These are phyloP conservation scores for Citrus maxima DNA, from an alignment of 345 rosid species.

Conservation along the genomic window DNA sequence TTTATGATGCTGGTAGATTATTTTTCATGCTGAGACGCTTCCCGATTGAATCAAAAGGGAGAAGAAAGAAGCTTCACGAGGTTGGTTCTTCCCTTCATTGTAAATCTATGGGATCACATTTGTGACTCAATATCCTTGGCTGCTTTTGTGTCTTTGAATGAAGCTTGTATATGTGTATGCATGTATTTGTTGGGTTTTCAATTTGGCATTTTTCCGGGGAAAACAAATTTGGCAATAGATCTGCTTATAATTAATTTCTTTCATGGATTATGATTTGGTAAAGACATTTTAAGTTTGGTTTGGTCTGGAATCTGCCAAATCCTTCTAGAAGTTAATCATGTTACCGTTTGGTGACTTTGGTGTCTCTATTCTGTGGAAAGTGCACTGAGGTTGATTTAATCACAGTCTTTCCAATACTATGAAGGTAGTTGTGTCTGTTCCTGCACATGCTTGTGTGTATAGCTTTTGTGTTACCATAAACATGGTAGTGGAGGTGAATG, in stretches of 20 bases:
- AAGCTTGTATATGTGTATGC: neutral
- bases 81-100: constrained; percentile 30
- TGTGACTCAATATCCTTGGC: neutral
- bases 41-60: constrained; percentile 97
- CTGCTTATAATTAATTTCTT: neutral
- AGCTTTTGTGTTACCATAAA: neutral
- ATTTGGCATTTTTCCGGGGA: neutral
- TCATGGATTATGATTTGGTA: neutral
- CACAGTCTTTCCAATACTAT: neutral
- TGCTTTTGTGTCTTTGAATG: neutral
- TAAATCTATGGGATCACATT: neutral
- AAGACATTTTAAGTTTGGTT: neutral
- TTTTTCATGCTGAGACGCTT: constrained; percentile 94
- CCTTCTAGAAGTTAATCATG: neutral
- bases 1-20: constrained; percentile 45
- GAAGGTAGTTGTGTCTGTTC: neutral
- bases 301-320: neutral
- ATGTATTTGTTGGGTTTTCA: neutral
- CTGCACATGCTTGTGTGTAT: neutral
- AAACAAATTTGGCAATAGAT: neutral
- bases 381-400: no score
- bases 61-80: constrained; percentile 98
- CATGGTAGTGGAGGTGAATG: neutral
- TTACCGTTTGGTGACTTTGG: neutral
- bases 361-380: neutral